Conservation (phyloP, 2,329 filamentous ascomycete genomes). For the Paraconiothyrium brasiliense region DNA sequence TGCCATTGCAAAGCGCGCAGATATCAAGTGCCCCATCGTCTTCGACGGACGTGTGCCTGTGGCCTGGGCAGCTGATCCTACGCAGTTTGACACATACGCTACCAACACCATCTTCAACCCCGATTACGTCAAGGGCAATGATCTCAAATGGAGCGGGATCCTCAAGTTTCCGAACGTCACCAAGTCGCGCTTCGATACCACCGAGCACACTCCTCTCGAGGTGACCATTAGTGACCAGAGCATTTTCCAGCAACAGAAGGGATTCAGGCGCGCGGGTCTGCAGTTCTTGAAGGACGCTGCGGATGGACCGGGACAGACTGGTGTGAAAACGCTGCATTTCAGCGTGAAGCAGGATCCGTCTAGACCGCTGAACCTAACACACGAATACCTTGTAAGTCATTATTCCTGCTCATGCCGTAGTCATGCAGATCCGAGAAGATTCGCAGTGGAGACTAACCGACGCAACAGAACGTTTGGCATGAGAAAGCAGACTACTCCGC, state of each 20-base stretch:
- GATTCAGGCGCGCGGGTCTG: constrained; percentile 69
- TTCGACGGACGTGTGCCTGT: constrained; percentile 49
- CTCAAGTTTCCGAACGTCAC: constrained; percentile 58
- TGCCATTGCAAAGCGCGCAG: constrained; percentile 20
- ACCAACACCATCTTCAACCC: constrained; percentile 60
- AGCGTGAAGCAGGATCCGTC: constrained; percentile 63
- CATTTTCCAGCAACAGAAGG: constrained; percentile 68
- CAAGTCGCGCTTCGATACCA: constrained; percentile 58
- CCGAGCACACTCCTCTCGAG: constrained; percentile 58
- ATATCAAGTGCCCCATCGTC: constrained; percentile 47
- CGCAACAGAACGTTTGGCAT: constrained; percentile 47
- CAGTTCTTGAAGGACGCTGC: constrained; percentile 61
- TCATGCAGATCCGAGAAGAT: too few relatives aligned
- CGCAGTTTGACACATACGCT: constrained; percentile 44
- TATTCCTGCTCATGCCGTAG: too few relatives aligned
- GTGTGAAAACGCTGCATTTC: constrained; percentile 70
- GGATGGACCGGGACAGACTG: constrained; percentile 61
- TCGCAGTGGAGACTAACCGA: background rate
- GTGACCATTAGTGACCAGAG: constrained; percentile 67
- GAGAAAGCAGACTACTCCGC: constrained; percentile 52
- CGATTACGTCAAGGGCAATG: constrained; percentile 62
- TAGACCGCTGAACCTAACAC: constrained; percentile 65
- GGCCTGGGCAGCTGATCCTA: constrained; percentile 30
- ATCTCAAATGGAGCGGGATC: constrained; percentile 62
- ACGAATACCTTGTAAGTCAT: constrained; percentile 66